A percentile compares a stretch with the other conserved stretches of the same genome.
Evolutionary conservation across 2,329 filamentous ascomycete species (phyloP).

Genomic region (Neospermospora avenae): DNA sequence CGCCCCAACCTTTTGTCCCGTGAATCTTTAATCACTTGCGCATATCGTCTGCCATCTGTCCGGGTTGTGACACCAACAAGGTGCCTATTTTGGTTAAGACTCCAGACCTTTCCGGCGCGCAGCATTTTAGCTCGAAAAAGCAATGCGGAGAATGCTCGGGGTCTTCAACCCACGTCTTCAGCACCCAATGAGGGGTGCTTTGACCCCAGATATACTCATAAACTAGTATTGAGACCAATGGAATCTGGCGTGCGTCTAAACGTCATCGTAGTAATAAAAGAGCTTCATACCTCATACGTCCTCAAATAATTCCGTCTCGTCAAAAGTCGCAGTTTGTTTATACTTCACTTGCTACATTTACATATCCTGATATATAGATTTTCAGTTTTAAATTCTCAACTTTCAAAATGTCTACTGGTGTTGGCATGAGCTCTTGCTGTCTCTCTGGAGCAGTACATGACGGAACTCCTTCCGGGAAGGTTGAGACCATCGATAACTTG

Average conservation of each 20-base stretch:
- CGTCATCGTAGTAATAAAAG: constrained; percentile 2
- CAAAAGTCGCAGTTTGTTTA: background rate
- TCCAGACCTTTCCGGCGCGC: background rate
- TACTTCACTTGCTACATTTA: background rate
- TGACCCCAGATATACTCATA: background rate
- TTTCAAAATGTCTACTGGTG: constrained; percentile 37
- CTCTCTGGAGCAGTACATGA: constrained; percentile 40
- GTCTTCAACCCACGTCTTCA: background rate
- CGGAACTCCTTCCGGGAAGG: constrained; percentile 36
- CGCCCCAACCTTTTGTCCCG: too few relatives aligned
- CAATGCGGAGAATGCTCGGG: background rate
- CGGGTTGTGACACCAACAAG: background rate
- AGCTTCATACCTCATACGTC: background rate
- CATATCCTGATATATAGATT: background rate
- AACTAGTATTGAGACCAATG: background rate
- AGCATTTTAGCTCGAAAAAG: background rate
- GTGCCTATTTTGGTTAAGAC: background rate
- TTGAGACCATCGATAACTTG: constrained; percentile 39
- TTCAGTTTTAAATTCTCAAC: background rate
- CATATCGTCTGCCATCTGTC: background rate
- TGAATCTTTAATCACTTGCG: background rate
- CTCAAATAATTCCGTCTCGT: background rate
- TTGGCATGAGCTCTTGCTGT: constrained; percentile 42
- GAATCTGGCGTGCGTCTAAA: background rate
- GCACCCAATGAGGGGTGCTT: background rate